Evolutionary conservation across 1,284 basidiomycete species (phyloP), one percentile per base, ranked within the genome.

Genomic region (Trichosporon faecale): DNA sequence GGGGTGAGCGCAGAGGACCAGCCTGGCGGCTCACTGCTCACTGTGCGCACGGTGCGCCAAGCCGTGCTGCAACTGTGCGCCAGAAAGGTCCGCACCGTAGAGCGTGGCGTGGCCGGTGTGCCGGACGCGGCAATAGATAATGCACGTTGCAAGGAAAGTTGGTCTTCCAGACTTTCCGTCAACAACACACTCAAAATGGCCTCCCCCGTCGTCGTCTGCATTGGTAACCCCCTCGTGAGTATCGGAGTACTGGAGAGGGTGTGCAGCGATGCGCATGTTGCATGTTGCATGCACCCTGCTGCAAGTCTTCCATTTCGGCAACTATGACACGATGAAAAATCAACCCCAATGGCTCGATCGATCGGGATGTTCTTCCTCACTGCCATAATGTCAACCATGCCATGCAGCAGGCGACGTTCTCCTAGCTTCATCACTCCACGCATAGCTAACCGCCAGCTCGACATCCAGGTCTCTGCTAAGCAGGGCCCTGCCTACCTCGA

Each of bases 401-500:
- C 40, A n/a, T 4, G 40, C 40, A 44, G 18, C 4, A n/a, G 16
- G 40, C 40, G 5, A 18, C 16, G 40, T 5, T n/a, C 40, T 18
- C 37, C 46, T 21, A n/a, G 3, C n/a, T n/a, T 49, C 7, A 37
- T 29, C 23, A 6, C 1, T 3, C 23, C 37, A 14, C 16, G 37
- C 37, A 4, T 11, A 23, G 37, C 64, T 49, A 46, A 65, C 57
- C 18, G 18, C 31, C 68, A 84, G 82, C 90, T 95, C 72, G 93
- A 95, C 82, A 90, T 95, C 84, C 92, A 94, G 84, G 92, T 94
- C 77, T 89, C 85, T 72, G 69, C 78, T 68, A 57, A 74, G 49
- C 87, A 94, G 75, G 94, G 92, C 68, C 91, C 95, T 81, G 86
- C 86, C 63, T 88, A 98, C 71, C 87, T 99, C 69, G 86, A 91